Percentiles rank a stretch among this genome's conserved stretches.
Conservation (phyloP, 2,329 filamentous ascomycete species). For the Cadophora luteo-olivacea region DNA sequence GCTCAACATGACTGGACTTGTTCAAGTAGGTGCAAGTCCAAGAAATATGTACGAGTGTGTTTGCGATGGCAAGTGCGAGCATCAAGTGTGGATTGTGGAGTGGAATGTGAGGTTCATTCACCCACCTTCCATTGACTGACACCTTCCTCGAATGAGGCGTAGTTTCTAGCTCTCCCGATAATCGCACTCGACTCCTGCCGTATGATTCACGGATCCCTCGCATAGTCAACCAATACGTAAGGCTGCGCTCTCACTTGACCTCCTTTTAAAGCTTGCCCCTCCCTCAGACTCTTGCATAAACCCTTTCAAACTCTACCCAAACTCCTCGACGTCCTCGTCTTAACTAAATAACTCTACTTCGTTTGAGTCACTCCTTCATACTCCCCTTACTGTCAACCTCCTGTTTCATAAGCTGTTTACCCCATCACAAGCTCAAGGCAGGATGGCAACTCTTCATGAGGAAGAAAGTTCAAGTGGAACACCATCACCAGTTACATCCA, state of each 20-base stretch:
- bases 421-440: conserved; percentile 7
- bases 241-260: not conserved
- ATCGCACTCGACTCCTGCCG: not conserved
- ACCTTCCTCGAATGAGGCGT: not conserved
- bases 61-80: conserved; percentile 39
- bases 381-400: not conserved
- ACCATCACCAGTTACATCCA: conserved; percentile 16
- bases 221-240: conserved; percentile 11
- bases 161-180: conserved; percentile 8
- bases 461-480: conserved; percentile 13
- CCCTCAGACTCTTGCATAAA: conserved; percentile 6
- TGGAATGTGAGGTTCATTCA: not conserved
- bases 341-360: not conserved
- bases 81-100: not conserved
- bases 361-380: not conserved
- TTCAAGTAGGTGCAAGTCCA: conserved; percentile 4
- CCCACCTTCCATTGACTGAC: not conserved
- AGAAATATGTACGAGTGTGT: not conserved
- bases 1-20: conserved; percentile 3
- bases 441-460: conserved; percentile 11
- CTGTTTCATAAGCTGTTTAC: not conserved
- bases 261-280: conserved; percentile 7
- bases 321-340: not conserved
- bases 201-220: not conserved
- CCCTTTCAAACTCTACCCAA: not conserved